These are phyloP conservation scores for Arthrobotrys iridis DNA, from an alignment of 2,329 filamentous ascomycete genomes.

Conservation along the genomic window DNA sequence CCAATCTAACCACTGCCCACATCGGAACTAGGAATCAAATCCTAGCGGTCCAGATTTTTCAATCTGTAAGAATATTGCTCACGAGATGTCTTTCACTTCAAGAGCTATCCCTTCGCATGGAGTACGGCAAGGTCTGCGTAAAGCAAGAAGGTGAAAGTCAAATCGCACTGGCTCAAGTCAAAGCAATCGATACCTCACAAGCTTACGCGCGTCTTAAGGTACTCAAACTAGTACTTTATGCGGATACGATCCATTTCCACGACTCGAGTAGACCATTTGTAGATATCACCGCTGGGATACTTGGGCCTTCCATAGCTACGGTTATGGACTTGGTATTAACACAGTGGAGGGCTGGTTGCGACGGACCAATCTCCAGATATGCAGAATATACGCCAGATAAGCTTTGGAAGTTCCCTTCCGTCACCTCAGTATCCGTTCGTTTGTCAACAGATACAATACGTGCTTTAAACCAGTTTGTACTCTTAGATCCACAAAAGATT, in stretches of 20 bases:
- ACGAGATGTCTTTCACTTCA: slow-evolving; percentile 11
- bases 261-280: neutral
- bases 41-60: neutral
- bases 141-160: neutral
- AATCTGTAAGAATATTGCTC: neutral
- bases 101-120: neutral
- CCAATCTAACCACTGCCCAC: neutral
- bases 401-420: neutral
- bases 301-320: neutral
- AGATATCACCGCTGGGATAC: neutral
- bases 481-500: neutral
- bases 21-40: neutral
- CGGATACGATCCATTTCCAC: neutral
- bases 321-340: neutral
- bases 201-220: neutral
- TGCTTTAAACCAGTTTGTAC: neutral
- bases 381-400: neutral
- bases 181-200: neutral
- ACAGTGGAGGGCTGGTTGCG: neutral
- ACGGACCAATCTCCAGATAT: neutral
- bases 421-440: neutral
- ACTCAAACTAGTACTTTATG: neutral
- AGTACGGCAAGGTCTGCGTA: neutral
- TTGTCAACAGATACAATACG: neutral
- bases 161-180: neutral